Percentiles rank a stretch among this genome's conserved stretches.
Evolutionary conservation across 768 basidiomycete species (phyloP).

Genomic region (Suillus clintonianus): DNA sequence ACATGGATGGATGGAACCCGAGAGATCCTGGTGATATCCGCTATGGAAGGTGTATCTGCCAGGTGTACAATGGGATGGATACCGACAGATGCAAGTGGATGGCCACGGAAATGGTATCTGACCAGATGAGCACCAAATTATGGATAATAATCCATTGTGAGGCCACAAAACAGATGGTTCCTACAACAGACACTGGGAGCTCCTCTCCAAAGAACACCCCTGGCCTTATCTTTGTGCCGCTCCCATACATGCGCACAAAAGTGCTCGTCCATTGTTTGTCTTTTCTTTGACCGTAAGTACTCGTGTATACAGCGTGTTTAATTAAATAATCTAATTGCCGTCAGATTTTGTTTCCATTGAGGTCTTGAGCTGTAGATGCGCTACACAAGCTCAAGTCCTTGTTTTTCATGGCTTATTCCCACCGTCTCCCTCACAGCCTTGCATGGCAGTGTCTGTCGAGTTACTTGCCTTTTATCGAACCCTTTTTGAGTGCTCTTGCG

Average conservation of each 20-base stretch:
- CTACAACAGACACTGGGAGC: neutral
- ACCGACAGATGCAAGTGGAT: too few relatives aligned
- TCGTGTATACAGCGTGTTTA: neutral
- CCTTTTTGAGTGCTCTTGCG: slow-evolving; percentile 24
- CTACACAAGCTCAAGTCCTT: slow-evolving; percentile 19
- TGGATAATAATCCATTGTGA: too few relatives aligned
- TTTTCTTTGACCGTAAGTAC: neutral
- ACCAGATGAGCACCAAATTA: too few relatives aligned
- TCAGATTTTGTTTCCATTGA: slow-evolving; percentile 19
- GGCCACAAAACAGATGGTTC: too few relatives aligned
- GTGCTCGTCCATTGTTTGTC: neutral
- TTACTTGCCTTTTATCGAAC: slow-evolving; percentile 36
- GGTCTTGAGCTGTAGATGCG: slow-evolving; percentile 22
- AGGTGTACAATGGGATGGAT: too few relatives aligned
- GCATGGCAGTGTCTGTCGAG: slow-evolving; percentile 24
- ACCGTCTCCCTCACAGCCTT: slow-evolving; percentile 22
- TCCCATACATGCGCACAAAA: neutral
- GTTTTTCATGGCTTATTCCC: slow-evolving; percentile 31
- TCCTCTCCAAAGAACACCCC: neutral
- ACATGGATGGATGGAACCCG: too few relatives aligned
- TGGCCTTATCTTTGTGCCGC: neutral
- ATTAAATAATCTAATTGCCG: neutral
- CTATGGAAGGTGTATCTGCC: too few relatives aligned
- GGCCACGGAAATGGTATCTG: too few relatives aligned
- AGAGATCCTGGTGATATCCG: too few relatives aligned